Percentiles rank a stretch among this genome's conserved stretches.
Evolutionary conservation across 345 rosid genomes (phyloP).

Genomic region (Odontarrhena argentea): DNA sequence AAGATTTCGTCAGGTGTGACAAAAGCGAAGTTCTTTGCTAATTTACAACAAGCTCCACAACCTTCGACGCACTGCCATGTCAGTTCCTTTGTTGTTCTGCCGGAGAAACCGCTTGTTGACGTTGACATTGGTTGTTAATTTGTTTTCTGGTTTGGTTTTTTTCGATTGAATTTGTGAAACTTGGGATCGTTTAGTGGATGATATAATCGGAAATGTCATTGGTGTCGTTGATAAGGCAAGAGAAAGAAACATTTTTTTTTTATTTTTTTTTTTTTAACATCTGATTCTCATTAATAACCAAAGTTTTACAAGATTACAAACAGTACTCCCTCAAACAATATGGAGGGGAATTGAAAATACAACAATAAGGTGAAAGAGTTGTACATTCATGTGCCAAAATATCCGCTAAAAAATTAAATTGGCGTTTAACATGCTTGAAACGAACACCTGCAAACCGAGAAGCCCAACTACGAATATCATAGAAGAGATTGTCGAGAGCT

Average conservation of each 20-base stretch:
- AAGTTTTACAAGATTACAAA: too few species aligned
- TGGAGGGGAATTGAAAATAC: too few species aligned
- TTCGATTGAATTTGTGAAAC: constrained; percentile 16
- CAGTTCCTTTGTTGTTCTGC: constrained; percentile 45
- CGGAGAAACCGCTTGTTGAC: constrained; percentile 47
- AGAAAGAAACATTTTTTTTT: constrained; percentile 29
- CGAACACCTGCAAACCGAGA: too few species aligned
- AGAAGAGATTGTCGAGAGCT: too few species aligned
- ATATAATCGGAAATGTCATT: constrained; percentile 17
- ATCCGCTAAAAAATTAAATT: too few species aligned
- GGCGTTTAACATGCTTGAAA: too few species aligned
- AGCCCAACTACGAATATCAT: too few species aligned
- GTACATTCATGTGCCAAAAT: too few species aligned
- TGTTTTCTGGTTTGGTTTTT: constrained; percentile 29
- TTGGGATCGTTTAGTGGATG: constrained; percentile 26
- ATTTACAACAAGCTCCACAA: constrained; percentile 91
- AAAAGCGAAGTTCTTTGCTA: constrained; percentile 73
- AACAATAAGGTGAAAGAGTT: too few species aligned
- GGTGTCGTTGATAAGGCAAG: constrained; percentile 29
- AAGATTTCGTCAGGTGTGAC: constrained; percentile 81
- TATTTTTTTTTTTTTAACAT: too few species aligned
- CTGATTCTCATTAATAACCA: too few species aligned
- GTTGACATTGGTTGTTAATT: constrained; percentile 26
- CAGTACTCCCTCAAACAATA: too few species aligned
- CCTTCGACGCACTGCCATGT: constrained; percentile 71